These are phyloP conservation scores for Penicillium fuscoglaucum DNA, from an alignment of 2,329 filamentous ascomycete genomes.

Conservation along the genomic window DNA sequence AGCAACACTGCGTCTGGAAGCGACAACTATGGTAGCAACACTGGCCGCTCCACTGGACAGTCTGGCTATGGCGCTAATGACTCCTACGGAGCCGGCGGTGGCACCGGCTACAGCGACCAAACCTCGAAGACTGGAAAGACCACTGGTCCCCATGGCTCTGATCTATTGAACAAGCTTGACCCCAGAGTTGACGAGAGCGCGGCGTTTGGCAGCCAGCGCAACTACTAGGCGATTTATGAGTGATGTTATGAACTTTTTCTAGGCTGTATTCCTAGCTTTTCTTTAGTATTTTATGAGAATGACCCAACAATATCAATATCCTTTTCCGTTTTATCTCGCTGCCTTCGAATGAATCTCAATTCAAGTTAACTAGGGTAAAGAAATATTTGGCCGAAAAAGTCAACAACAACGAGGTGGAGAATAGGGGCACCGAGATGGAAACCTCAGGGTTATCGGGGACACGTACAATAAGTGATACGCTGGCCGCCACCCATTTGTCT, in stretches of 20 bases:
- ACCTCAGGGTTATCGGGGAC: too few relatives aligned
- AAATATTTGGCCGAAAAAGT: too few relatives aligned
- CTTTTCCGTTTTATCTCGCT: not conserved
- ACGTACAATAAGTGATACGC: too few relatives aligned
- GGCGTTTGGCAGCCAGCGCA: conserved; percentile 13
- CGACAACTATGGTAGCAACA: conserved; percentile 1
- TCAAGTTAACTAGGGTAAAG: not conserved
- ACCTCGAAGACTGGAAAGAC: conserved; percentile 10
- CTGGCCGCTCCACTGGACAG: not conserved
- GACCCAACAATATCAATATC: not conserved
- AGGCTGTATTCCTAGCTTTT: not conserved
- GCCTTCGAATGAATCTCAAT: not conserved
- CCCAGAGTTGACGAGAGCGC: conserved; percentile 17
- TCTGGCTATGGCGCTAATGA: not conserved
- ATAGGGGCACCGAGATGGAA: too few relatives aligned
- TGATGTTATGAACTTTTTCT: not conserved
- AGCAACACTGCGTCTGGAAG: not conserved
- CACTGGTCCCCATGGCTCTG: conserved; percentile 47
- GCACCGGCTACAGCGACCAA: conserved; percentile 18
- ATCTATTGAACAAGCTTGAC: conserved; percentile 47
- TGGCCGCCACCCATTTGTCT: too few relatives aligned
- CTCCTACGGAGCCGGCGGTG: conserved; percentile 7
- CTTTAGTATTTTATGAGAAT: not conserved
- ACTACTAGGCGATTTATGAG: conserved; percentile 9
- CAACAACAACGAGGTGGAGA: too few relatives aligned